Base-by-base conservation (phyloP, 2,329 filamentous ascomycete genomes). In the Colletotrichum liaoningense region DNA sequence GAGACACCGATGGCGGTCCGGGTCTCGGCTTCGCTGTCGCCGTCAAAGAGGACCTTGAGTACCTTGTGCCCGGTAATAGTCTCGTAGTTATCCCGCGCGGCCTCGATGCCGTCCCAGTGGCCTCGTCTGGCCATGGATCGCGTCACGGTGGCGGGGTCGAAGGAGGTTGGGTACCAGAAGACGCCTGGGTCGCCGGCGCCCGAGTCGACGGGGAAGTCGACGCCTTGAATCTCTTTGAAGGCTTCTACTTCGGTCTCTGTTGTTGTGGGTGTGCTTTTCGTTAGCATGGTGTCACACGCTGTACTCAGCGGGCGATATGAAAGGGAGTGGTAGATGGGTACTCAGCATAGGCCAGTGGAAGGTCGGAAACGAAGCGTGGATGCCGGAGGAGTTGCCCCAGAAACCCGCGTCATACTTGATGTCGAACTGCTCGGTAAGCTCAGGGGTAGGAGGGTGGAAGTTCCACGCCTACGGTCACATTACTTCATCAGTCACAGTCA, bases 21-120 rank as follows among this genome's bases (percentile, higher is more conserved):
- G 5, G 38, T 19, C 38, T 42, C 14, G 4, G 11, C 30, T 33
- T 35, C 11, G 38, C 14, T 16, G 38, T 82, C 82, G 1, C 80
- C 81, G 1, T 78, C 74, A n/a, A 80, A 83, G 8, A 78, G 77
- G 60, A 86, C 81, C n/a, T 84, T 82, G 77, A 82, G 79, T 4
- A 84, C 81, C 75, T 80, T 83, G 5, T 78, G 76, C 1, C 75
- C 76, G 1, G 77, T 77, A 19, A 79, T 38, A 11, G 77, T 78
- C 57, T 75, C 66, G 26, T 76, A 76, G 60, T 77, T 77, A 7
- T 68, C 52, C 1, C 75, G 58, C 5, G 52, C 49, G 9, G 66
- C 71, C 5, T 74, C 63, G 12, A 77, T 77, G 8, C 75, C 75
- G 52, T 80, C 78, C 60, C 78, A 81, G 66, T 81, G 79, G 22